Percentiles rank a stretch among this genome's conserved stretches.
Evolutionary conservation across 2,329 filamentous ascomycete genomes (phyloP).

Genomic region (Ophiostoma ips): DNA sequence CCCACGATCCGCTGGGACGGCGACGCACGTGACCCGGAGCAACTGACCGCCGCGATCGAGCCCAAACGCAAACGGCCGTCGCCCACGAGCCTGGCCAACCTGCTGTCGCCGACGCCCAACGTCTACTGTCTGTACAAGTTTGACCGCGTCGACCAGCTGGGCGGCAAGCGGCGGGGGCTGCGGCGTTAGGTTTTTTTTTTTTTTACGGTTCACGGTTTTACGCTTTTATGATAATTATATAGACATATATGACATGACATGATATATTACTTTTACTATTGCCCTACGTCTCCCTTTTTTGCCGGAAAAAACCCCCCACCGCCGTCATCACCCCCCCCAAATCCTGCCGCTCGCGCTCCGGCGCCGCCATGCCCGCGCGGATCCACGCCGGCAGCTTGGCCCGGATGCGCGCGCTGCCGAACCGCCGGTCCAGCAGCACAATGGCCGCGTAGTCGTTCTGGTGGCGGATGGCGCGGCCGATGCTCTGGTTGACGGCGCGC

Average conservation of each 20-base stretch:
- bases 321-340: constrained; percentile 46
- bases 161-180: constrained; percentile 4
- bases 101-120: background rate
- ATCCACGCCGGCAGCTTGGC: constrained; percentile 86
- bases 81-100: background rate
- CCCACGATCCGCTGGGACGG: too few relatives aligned
- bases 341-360: constrained; percentile 28
- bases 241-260: background rate
- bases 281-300: too few relatives aligned
- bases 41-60: too few relatives aligned
- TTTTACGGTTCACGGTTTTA: too few relatives aligned
- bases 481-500: constrained; percentile 92
- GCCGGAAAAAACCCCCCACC: constrained; percentile 46
- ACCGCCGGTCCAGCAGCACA: constrained; percentile 69
- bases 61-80: background rate
- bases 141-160: constrained; percentile 12
- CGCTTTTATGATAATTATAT: too few relatives aligned
- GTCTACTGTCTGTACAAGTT: constrained; percentile 11
- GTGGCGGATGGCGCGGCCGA: constrained; percentile 84
- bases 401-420: constrained; percentile 57
- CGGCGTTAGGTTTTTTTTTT: too few relatives aligned
- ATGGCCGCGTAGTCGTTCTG: constrained; percentile 82
- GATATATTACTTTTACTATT: too few relatives aligned
- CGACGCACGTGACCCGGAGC: background rate
- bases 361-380: constrained; percentile 42